Evolutionary conservation across 2,329 filamentous ascomycete species (phyloP), one percentile per base, ranked within the genome.

Genomic region (Ophiostoma quercus): DNA sequence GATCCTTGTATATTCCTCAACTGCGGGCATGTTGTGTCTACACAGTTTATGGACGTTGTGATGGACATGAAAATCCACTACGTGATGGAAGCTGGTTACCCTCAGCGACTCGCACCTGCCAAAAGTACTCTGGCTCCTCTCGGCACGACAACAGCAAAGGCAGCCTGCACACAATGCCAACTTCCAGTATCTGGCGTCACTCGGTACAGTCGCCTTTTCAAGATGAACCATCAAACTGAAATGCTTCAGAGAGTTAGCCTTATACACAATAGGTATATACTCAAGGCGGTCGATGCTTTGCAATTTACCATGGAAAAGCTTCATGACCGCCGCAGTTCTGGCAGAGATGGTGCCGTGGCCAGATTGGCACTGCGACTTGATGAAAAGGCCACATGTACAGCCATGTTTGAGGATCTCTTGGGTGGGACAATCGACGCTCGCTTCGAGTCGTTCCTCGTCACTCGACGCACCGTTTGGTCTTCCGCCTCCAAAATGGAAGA

Each of bases 11-110:
- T 92, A 29, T 83, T 91, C 66, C 85, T 85, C 0, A 77, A 78
- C 2, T 92, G 89, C 71, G 87, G 87, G 0, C 89, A 92, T 75
- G 82, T 90, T 72, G 78, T 88, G 67, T 89, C 87, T 0, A 77
- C 84, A 2, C 80, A 82, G 41, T 88, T 80, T 1, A 83, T 92
- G 79, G 89, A 92, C 75, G 84, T 84, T 0, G 78, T 83, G 19
- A 85, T 91, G 80, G 80, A 80, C 0, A 82, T 92, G 78, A 71
- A 74, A 2, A 77, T 79, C 1, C 79, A 84, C 71, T 89, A 88
- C 74, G 74, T 79, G 0, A 75, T 82, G 7, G 78, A 83, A 60
- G 71, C 73, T 1, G 22, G n/a, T 5, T 12, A 83, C 83, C 74
- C 75, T 1, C 47, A 25, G 12, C n/a, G 47, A 22, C 47, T 54